Evolutionary conservation across 225 moss, liverwort and hornwort species (phyloP).

Genomic region (Pseudisothecium myosuroides): DNA sequence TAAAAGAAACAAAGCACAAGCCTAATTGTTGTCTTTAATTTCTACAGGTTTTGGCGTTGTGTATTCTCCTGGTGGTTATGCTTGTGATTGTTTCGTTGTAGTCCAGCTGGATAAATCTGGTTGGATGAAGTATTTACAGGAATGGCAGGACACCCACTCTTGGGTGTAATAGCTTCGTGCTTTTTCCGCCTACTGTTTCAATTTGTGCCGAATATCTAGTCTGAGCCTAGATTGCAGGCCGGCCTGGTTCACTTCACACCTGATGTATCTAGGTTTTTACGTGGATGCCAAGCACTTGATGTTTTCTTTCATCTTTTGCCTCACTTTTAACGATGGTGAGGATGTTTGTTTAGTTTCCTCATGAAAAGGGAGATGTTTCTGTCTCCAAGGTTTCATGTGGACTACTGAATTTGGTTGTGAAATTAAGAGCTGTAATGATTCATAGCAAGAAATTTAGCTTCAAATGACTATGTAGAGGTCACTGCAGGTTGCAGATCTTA

Average conservation of each 20-base stretch:
- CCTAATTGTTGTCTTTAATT: not conserved
- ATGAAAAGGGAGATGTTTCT: not conserved
- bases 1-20: too few species aligned
- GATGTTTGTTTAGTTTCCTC: not conserved
- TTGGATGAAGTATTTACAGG: not conserved
- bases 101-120: not conserved
- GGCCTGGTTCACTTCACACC: not conserved
- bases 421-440: not conserved
- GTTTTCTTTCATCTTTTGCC: not conserved
- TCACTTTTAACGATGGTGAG: not conserved
- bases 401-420: not conserved
- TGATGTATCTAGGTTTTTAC: not conserved
- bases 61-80: conserved; percentile 3
- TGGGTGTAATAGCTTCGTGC: conserved; percentile 9
- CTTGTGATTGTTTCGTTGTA: conserved; percentile 10
- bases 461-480: not conserved
- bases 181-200: conserved; percentile 15
- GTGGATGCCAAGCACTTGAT: not conserved
- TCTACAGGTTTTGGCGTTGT: conserved; percentile 4
- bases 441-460: not conserved
- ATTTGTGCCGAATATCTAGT: not conserved
- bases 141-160: conserved; percentile 1
- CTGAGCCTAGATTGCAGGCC: not conserved
- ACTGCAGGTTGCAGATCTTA: not conserved
- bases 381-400: not conserved